Evolutionary conservation across 2,329 filamentous ascomycete species (phyloP).

Genomic region (Fusarium tanahbumbuense): DNA sequence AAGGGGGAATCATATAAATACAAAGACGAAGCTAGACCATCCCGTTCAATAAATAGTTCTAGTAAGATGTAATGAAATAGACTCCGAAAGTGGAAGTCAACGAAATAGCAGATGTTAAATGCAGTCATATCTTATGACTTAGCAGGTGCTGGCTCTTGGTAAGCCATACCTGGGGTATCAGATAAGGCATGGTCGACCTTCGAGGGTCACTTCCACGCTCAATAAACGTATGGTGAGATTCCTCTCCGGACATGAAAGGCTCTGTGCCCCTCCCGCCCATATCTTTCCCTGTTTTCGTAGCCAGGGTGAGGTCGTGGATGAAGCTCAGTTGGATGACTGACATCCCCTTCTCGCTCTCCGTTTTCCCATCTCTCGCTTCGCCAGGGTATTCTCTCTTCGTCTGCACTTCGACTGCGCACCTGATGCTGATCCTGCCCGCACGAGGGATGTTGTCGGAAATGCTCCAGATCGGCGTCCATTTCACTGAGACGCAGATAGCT

Average conservation of each 20-base stretch:
- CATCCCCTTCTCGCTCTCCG: constrained; percentile 22
- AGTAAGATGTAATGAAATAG: background rate
- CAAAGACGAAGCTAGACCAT: constrained; percentile 26
- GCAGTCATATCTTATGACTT: constrained; percentile 12
- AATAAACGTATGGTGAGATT: constrained; percentile 50
- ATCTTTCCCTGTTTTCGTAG: constrained; percentile 51
- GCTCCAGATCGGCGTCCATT: constrained; percentile 70
- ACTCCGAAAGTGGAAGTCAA: background rate
- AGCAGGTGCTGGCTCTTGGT: background rate
- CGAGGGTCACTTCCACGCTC: constrained; percentile 33
- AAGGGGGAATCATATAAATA: constrained; percentile 35
- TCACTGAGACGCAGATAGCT: constrained; percentile 66
- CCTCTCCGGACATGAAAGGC: constrained; percentile 41
- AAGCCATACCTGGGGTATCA: constrained; percentile 11
- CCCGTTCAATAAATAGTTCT: constrained; percentile 2
- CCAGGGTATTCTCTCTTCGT: constrained; percentile 30
- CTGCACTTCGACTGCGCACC: constrained; percentile 26
- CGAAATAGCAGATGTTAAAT: background rate
- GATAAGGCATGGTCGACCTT: constrained; percentile 23
- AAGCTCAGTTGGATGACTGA: constrained; percentile 35
- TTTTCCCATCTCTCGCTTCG: constrained; percentile 39
- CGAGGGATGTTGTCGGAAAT: constrained; percentile 56
- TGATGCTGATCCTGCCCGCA: constrained; percentile 43
- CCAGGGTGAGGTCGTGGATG: constrained; percentile 30
- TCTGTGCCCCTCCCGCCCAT: constrained; percentile 51